A percentile compares a stretch with the other conserved stretches of the same genome.
phyloP scores from a whole-genome alignment of 2,329 filamentous ascomycete genomes.

The Epichloe scottii region DNA sequence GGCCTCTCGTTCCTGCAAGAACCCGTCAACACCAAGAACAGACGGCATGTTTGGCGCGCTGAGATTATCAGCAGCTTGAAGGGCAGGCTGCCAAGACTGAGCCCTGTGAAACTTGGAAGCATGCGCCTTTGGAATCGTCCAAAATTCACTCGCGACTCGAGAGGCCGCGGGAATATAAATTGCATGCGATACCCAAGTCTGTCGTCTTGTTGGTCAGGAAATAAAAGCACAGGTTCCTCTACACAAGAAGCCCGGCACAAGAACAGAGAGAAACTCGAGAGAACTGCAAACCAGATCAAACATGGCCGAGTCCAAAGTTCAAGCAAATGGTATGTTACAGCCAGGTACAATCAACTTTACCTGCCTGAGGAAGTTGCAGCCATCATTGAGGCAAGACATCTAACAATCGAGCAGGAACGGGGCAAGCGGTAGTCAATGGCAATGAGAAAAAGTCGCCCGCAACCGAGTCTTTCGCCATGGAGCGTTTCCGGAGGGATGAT shows the following conservation, averaged over 20 bases:
- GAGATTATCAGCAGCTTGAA: background rate
- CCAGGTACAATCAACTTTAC: background rate
- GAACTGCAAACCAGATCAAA: background rate
- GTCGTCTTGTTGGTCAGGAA: background rate
- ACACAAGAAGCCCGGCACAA: background rate
- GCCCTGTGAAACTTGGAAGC: background rate
- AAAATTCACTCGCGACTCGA: background rate
- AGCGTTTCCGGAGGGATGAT: conserved; percentile 3
- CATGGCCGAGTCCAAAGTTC: background rate
- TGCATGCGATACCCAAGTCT: background rate
- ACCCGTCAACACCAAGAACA: background rate
- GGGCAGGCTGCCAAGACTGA: background rate
- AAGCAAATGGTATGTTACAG: background rate
- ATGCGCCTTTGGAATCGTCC: background rate
- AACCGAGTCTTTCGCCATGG: background rate
- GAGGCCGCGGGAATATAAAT: background rate
- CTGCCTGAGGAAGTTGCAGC: background rate
- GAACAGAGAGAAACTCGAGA: background rate
- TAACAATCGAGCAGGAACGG: background rate
- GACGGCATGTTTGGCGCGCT: background rate
- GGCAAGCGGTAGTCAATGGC: background rate
- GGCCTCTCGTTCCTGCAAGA: background rate
- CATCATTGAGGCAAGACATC: background rate
- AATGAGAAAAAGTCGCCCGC: background rate
- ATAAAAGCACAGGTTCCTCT: background rate